phyloP scores from a whole-genome alignment of 345 rosid genomes.

The Linum trigynum region DNA sequence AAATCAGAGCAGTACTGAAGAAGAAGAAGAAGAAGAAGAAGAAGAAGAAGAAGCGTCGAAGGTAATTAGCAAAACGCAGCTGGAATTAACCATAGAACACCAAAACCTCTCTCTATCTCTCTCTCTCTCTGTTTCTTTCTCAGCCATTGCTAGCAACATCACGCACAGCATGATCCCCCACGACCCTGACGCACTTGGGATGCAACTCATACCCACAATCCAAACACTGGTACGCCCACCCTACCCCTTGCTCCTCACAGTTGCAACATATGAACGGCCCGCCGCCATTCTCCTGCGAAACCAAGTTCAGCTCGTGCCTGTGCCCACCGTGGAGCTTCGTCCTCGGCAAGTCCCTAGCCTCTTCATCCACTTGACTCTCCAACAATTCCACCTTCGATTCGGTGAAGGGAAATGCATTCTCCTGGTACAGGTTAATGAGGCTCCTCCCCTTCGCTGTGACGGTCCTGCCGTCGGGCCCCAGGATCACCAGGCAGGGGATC shows the following conservation, averaged over 20 bases:
- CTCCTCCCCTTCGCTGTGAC: slow-evolving; percentile 42
- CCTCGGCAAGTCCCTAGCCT: slow-evolving; percentile 33
- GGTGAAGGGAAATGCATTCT: slow-evolving; percentile 49
- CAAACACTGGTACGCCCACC: slow-evolving; percentile 61
- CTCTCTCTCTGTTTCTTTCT: no score
- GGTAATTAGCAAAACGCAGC: no score
- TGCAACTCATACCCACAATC: slow-evolving; percentile 70
- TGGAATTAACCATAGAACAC: no score
- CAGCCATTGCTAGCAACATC: no score
- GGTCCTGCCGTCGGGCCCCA: slow-evolving; percentile 59
- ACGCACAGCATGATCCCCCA: no score
- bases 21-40: no score
- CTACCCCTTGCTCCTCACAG: slow-evolving; percentile 52
- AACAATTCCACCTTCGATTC: slow-evolving; percentile 28
- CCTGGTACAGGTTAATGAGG: slow-evolving; percentile 40
- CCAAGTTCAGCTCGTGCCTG: slow-evolving; percentile 44
- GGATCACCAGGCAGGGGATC: slow-evolving; percentile 42
- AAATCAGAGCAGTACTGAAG: no score
- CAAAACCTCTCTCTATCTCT: no score
- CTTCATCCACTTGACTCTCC: slow-evolving; percentile 44
- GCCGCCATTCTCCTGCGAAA: slow-evolving; percentile 45
- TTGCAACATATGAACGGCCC: slow-evolving; percentile 57
- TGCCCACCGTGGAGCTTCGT: slow-evolving; percentile 38
- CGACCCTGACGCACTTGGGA: slow-evolving; percentile 31
- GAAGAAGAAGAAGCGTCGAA: no score